A percentile compares a stretch with the other conserved stretches of the same genome.
Conservation (phyloP, 176 grass and related monocot species). For the Puya raimondii region DNA sequence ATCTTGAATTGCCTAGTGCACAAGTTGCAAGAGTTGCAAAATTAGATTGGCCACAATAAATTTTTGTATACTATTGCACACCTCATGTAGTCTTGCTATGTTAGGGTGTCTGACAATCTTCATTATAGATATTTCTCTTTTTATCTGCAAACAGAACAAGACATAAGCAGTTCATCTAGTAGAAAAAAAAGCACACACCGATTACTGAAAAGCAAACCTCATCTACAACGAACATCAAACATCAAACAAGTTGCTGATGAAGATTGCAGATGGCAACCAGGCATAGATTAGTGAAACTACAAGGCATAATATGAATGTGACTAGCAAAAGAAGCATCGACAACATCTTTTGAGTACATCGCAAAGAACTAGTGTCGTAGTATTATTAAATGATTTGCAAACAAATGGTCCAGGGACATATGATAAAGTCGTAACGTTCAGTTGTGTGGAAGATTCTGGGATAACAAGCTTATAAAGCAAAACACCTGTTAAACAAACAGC, state of each 20-base stretch:
- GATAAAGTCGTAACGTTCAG: no score
- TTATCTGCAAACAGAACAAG: slow-evolving; percentile 44
- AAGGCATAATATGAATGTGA: no score
- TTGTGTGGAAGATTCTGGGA: no score
- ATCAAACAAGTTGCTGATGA: not conserved
- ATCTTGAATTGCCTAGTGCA: not conserved
- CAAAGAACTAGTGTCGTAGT: no score
- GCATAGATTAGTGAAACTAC: no score
- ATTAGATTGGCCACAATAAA: no score
- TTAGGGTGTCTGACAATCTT: slow-evolving; percentile 91
- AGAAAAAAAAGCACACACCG: not conserved
- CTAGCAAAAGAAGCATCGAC: no score
- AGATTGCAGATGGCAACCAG: no score
- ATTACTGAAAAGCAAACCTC: not conserved
- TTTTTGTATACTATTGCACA: slow-evolving; percentile 4
- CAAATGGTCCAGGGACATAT: no score
- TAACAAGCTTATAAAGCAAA: not conserved
- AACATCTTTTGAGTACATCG: no score
- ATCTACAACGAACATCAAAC: not conserved
- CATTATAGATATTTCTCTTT: slow-evolving; percentile 99
- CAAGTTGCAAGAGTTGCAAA: no score
- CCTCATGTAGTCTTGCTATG: slow-evolving; percentile 85
- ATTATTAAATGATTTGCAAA: no score
- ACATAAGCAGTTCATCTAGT: not conserved
- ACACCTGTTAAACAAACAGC: slow-evolving; percentile 7